Evolutionary conservation across 2,329 filamentous ascomycete species (phyloP), one percentile per base, ranked within the genome.

Genomic region (Fusarium sp.): DNA sequence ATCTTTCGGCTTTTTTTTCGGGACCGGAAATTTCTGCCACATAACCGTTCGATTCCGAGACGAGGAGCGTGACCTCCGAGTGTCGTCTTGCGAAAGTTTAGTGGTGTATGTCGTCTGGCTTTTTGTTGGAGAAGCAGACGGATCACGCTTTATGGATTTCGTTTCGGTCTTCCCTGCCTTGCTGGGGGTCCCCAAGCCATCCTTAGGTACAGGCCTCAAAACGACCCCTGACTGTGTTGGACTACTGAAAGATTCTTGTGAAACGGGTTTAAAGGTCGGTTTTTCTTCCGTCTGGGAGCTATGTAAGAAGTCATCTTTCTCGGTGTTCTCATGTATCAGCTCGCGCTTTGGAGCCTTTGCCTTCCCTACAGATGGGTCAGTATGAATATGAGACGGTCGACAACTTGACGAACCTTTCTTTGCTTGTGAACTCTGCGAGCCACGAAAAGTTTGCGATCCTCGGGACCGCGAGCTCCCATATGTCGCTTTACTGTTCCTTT

Each of bases 381-480:
- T 26, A 42, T 6, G 27, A 48, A 30, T 20, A 41, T 23, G 30
- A 30, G 20, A 41, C 10, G 23, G 40, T 26, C n/a, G 18, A 13
- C 4, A 40, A 46, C 30, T 33, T 15, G 13, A 54, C 64, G 37
- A 46, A 76, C 75, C 70, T 74, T 67, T 71, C 20, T 66, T 70
- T 23, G 60, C 64, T 54, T 69, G 64, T n/a, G 71, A 71, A 42
- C 65, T 65, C 45, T 78, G 78, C n/a, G 74, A 78, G 26, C 68
- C 66, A 33, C 33, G 30, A 12, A 35, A 48, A 20, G 54, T 73
- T 48, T 69, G 64, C 17, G 73, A 73, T 42, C 70, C 67, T 48
- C 64, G 64, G 15, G 69, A 67, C 45, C 78, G 77, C 5, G 74
- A 79, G 26, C 64, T 69, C 20, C 58, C 44, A 33, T 80, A 81